These are phyloP conservation scores for Teratosphaeria gauchensis DNA, from an alignment of 2,329 filamentous ascomycete species.

Conservation along the genomic window DNA sequence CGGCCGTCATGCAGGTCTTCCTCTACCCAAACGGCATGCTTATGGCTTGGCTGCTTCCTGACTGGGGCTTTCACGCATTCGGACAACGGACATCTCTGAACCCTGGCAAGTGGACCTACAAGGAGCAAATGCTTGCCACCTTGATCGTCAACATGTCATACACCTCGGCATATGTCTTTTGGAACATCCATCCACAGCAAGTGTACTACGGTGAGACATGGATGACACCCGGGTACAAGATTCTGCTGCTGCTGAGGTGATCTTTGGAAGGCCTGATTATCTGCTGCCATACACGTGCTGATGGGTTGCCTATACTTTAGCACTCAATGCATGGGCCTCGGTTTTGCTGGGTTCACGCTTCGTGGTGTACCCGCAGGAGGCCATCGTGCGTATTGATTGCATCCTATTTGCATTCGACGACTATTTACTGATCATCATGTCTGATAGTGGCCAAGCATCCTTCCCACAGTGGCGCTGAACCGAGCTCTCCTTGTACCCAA, in stretches of 20 bases:
- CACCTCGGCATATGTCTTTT: conserved; percentile 2
- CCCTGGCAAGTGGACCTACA: conserved; percentile 3
- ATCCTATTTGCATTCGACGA: neutral
- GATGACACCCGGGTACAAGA: conserved; percentile 5
- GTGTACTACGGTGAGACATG: conserved; percentile 3
- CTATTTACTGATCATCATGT: neutral
- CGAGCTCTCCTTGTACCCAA: conserved; percentile 47
- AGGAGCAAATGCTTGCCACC: conserved; percentile 1
- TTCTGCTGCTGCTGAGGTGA: conserved; percentile 1
- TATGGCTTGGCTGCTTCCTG: conserved; percentile 1
- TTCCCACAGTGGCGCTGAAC: conserved; percentile 85
- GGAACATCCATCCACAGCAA: conserved; percentile 5
- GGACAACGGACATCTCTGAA: conserved; percentile 1
- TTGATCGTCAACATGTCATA: conserved; percentile 1
- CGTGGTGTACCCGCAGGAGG: conserved; percentile 46
- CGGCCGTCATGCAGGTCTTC: conserved; percentile 1
- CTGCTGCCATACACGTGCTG: neutral
- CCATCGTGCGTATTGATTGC: neutral
- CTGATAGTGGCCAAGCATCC: conserved; percentile 35
- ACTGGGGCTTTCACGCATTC: conserved; percentile 1
- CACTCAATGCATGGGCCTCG: conserved; percentile 68
- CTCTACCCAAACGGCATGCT: conserved; percentile 1
- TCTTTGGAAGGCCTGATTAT: neutral
- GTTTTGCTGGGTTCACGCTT: conserved; percentile 73
- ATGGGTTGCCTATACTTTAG: neutral